Percentiles rank a stretch among this genome's conserved stretches.
phyloP scores from a whole-genome alignment of 1,284 basidiomycete species.

The Earliella scabrosa region DNA sequence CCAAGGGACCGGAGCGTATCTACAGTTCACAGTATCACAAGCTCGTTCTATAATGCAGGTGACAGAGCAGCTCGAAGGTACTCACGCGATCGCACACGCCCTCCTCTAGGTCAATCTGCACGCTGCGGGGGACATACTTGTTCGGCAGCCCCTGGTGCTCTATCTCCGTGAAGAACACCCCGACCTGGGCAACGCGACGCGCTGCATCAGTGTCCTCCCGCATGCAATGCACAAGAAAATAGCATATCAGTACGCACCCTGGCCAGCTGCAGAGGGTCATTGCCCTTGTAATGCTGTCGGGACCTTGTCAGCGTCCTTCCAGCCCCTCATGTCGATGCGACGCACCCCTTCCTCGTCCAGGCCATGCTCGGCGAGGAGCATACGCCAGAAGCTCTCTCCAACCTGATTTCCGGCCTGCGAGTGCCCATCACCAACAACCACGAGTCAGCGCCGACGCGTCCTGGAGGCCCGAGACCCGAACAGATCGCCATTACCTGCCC shows the following conservation, averaged over 20 bases:
- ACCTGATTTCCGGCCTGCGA: conserved; percentile 74
- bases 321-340: conserved; percentile 12
- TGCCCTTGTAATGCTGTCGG: conserved; percentile 49
- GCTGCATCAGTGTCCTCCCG: not conserved
- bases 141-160: conserved; percentile 42
- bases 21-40: conserved; percentile 32
- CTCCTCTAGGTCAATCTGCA: conserved; percentile 91
- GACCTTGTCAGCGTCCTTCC: not conserved
- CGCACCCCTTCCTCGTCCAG: conserved; percentile 72
- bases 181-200: conserved; percentile 47
- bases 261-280: conserved; percentile 49
- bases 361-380: conserved; percentile 82
- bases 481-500: conserved; percentile 18
- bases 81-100: conserved; percentile 83
- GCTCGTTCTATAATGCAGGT: not conserved
- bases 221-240: not conserved
- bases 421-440: not conserved
- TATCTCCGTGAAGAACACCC: conserved; percentile 76
- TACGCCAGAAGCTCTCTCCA: conserved; percentile 79
- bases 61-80: not conserved
- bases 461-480: not conserved
- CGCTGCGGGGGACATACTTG: conserved; percentile 93
- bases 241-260: conserved; percentile 40
- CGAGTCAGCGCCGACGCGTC: not conserved
- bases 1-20: conserved; percentile 72